These are phyloP conservation scores for Hypocrella siamensis DNA, from an alignment of 2,329 filamentous ascomycete species.

Conservation along the genomic window DNA sequence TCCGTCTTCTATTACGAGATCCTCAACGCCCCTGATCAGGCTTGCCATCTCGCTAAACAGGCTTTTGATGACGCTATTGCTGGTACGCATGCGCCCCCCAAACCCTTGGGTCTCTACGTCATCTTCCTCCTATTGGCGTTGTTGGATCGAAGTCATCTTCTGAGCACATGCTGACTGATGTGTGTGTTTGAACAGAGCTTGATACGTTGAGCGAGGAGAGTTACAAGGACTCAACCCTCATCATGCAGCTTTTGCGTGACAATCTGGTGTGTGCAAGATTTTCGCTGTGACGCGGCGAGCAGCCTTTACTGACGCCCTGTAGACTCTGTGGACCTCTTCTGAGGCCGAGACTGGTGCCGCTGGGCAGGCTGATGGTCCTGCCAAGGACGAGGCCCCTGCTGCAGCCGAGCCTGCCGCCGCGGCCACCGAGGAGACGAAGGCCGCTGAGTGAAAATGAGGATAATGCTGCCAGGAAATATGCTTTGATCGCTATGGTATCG, in stretches of 20 bases:
- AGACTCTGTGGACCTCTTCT: conserved; percentile 99
- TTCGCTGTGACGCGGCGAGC: background rate
- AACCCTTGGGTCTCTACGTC: too few species aligned
- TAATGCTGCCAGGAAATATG: conserved; percentile 11
- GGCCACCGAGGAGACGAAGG: conserved; percentile 52
- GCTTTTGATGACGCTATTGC: conserved; percentile 98
- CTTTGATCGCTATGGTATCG: conserved; percentile 20
- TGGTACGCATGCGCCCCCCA: conserved; percentile 20
- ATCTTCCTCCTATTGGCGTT: too few species aligned
- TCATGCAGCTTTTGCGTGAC: conserved; percentile 97
- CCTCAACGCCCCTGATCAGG: conserved; percentile 93
- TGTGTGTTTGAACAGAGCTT: conserved; percentile 52
- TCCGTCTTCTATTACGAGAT: conserved; percentile 99
- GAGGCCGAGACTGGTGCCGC: conserved; percentile 67
- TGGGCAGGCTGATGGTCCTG: conserved; percentile 31
- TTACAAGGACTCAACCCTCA: conserved; percentile 98
- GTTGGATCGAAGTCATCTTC: too few species aligned
- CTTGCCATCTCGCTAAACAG: conserved; percentile 97
- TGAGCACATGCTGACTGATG: background rate
- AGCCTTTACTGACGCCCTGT: conserved; percentile 13
- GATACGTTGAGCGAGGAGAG: conserved; percentile 95
- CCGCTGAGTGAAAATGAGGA: conserved; percentile 36
- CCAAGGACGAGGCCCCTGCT: conserved; percentile 30
- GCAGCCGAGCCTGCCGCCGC: conserved; percentile 42
- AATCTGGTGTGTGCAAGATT: conserved; percentile 54